Conservation (phyloP, 208 protist genomes). For the Trypanosoma melophagium region DNA sequence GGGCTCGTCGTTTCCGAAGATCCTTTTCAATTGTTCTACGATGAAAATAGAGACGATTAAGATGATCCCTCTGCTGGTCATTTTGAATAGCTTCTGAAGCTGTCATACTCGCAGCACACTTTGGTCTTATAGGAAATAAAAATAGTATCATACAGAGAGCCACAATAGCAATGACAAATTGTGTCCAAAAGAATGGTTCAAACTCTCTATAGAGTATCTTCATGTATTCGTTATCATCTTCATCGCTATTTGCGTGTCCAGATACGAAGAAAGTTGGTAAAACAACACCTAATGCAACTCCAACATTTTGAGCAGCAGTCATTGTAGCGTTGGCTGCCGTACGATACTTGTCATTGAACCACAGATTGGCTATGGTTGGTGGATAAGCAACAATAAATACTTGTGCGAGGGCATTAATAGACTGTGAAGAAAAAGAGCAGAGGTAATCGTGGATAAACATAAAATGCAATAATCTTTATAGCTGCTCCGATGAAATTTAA, state of each 20-base stretch:
- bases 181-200: slow-evolving; percentile 13
- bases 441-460: not conserved
- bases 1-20: not conserved
- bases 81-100: slow-evolving; percentile 4
- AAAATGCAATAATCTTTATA: slow-evolving; percentile 11
- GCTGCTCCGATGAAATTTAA: slow-evolving; percentile 10
- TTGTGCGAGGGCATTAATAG: slow-evolving; percentile 13
- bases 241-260: not conserved
- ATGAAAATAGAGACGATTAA: not conserved
- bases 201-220: not conserved
- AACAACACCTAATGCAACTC: slow-evolving; percentile 17
- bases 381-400: slow-evolving; percentile 18
- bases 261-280: slow-evolving; percentile 15
- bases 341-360: slow-evolving; percentile 9
- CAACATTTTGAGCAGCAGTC: slow-evolving; percentile 18
- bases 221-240: not conserved
- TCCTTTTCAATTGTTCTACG: slow-evolving; percentile 12
- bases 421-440: slow-evolving; percentile 13
- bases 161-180: slow-evolving; percentile 4
- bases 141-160: not conserved
- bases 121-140: slow-evolving; percentile 6
- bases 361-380: slow-evolving; percentile 5
- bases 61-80: not conserved
- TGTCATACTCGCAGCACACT: not conserved
- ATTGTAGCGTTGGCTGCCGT: slow-evolving; percentile 12